A percentile compares a stretch with the other conserved stretches of the same genome.
Conservation (phyloP, 2,329 filamentous ascomycete species). For the Immersiporthe knoxdaviesiana region DNA sequence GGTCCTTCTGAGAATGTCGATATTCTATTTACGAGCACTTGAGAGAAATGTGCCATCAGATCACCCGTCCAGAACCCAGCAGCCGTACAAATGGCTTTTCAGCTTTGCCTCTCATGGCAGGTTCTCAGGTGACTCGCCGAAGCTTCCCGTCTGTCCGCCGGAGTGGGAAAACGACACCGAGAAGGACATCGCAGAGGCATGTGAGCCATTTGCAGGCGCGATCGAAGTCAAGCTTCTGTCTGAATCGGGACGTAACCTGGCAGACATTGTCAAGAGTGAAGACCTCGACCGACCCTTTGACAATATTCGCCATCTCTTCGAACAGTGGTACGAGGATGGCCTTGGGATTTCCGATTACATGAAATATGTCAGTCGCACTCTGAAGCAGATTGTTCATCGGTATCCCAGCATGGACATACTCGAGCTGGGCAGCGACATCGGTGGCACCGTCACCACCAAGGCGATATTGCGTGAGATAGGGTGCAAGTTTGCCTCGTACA, state of each 20-base stretch:
- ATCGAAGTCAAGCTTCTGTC: not conserved
- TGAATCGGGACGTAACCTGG: not conserved
- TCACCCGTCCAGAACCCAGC: not conserved
- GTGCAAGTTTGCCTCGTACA: constrained; percentile 41
- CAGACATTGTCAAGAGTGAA: too few species aligned
- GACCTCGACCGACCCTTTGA: too few species aligned
- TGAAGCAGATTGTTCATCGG: constrained; percentile 40
- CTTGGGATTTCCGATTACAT: too few species aligned
- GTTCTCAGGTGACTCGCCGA: too few species aligned
- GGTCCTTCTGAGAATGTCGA: not conserved
- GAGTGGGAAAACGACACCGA: not conserved
- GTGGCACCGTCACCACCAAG: constrained; percentile 42
- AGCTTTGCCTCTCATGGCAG: too few species aligned
- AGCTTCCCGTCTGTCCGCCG: not conserved
- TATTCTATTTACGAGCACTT: not conserved
- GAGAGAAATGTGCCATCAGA: not conserved
- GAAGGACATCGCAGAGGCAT: not conserved
- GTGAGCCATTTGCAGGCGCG: too few species aligned
- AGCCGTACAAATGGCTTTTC: not conserved
- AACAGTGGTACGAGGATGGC: too few species aligned
- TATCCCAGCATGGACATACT: constrained; percentile 40
- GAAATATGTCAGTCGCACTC: not conserved
- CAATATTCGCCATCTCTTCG: too few species aligned
- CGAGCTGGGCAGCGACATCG: constrained; percentile 7
- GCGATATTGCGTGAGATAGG: constrained; percentile 32